Evolutionary conservation across 1,284 basidiomycete species (phyloP).

Genomic region (Wolfiporia cocos): DNA sequence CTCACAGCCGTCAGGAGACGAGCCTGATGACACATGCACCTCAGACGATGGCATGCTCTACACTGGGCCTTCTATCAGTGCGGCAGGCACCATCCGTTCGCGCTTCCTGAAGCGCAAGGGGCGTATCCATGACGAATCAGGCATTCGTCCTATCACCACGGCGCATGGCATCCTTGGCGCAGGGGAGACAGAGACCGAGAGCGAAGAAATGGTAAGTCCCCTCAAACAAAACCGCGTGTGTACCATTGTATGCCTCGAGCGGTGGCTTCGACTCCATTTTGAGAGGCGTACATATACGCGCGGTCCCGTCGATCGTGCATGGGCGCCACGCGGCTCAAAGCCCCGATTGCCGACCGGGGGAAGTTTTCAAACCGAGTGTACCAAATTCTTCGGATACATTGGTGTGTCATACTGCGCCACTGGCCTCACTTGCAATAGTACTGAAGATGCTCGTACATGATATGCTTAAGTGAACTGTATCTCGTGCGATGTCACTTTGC

Average conservation of each 20-base stretch:
- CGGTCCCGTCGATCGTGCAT: too few relatives aligned
- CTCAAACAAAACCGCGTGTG: constrained; percentile 4
- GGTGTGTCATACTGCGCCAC: too few relatives aligned
- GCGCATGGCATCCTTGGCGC: constrained; percentile 53
- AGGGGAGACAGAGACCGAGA: constrained; percentile 74
- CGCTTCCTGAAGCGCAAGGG: constrained; percentile 30
- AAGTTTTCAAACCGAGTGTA: too few relatives aligned
- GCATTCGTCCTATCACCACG: constrained; percentile 44
- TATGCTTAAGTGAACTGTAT: too few relatives aligned
- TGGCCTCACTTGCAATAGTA: too few relatives aligned
- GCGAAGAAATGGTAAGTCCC: constrained; percentile 62
- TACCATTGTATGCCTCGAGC: neutral
- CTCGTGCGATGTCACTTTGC: too few relatives aligned
- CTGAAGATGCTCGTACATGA: too few relatives aligned
- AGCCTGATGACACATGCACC: constrained; percentile 17
- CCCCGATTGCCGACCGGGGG: too few relatives aligned
- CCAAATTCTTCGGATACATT: too few relatives aligned
- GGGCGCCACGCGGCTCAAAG: too few relatives aligned
- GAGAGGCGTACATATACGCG: neutral
- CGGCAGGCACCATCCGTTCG: constrained; percentile 22
- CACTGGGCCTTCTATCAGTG: constrained; percentile 15
- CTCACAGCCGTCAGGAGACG: constrained; percentile 15
- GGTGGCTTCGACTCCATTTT: neutral
- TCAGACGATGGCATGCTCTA: constrained; percentile 26
- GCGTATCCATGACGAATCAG: constrained; percentile 14